Evolutionary conservation across 495 filamentous ascomycete species (phyloP).

Genomic region (Thozetella sp.): DNA sequence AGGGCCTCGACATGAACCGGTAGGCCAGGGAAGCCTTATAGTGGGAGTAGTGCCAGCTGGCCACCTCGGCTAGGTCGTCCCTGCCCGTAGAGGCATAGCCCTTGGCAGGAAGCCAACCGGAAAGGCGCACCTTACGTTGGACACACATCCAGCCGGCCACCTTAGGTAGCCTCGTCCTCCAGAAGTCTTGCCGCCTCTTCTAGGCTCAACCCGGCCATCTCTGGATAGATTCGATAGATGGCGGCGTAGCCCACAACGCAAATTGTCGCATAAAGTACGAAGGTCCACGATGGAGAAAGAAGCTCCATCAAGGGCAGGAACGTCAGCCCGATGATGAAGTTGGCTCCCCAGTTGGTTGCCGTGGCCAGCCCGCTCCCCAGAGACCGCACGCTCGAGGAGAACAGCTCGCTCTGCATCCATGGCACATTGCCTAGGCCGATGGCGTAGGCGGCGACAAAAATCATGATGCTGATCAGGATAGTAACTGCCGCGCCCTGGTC

Average conservation of each 20-base stretch:
- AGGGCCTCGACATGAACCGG: too few relatives aligned
- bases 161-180: constrained; percentile 71
- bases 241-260: constrained; percentile 67
- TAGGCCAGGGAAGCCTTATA: too few relatives aligned
- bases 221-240: constrained; percentile 78
- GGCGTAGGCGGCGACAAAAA: constrained; percentile 87
- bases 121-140: not conserved
- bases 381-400: constrained; percentile 80
- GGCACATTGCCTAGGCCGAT: constrained; percentile 89
- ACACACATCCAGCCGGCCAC: constrained; percentile 42
- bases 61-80: too few relatives aligned
- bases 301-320: constrained; percentile 86
- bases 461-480: constrained; percentile 70
- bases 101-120: constrained; percentile 1
- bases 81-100: too few relatives aligned
- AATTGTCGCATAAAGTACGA: constrained; percentile 72
- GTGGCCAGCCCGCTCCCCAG: constrained; percentile 83
- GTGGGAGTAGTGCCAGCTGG: too few relatives aligned
- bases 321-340: constrained; percentile 84
- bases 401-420: constrained; percentile 93
- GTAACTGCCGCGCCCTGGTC: constrained; percentile 43
- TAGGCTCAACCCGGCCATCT: constrained; percentile 78
- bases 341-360: constrained; percentile 85
- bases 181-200: constrained; percentile 80
- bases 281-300: constrained; percentile 76